These are phyloP conservation scores for Skeletonema grethae DNA, from an alignment of 108 stramenopile species.

Conservation along the genomic window DNA sequence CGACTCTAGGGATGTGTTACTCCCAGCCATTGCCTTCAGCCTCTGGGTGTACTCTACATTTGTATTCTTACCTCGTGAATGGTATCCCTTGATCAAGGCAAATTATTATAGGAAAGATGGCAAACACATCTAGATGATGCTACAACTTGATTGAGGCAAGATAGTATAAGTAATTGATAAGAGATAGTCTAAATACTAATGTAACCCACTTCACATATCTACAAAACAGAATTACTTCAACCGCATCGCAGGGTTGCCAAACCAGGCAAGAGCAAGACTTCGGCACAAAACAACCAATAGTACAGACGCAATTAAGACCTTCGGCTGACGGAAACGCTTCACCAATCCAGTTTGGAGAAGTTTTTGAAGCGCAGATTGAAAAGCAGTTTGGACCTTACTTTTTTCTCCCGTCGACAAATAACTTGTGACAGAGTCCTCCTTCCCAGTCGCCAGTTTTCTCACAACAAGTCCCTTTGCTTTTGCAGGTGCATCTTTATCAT, in stretches of 20 bases:
- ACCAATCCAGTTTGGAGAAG: background rate
- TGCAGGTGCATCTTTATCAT: background rate
- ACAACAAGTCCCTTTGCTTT: background rate
- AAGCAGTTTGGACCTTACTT: background rate
- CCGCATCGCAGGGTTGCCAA: conserved; percentile 1
- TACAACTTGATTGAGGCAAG: background rate
- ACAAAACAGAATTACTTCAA: conserved; percentile 4
- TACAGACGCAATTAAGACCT: background rate
- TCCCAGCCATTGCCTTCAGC: conserved; percentile 25
- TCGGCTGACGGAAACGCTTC: background rate
- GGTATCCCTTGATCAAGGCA: conserved; percentile 32
- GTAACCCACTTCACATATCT: background rate
- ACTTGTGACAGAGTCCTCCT: background rate
- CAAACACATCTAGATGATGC: background rate
- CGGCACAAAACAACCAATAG: background rate
- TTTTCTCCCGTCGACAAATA: background rate
- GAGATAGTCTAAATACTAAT: background rate
- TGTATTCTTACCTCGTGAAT: conserved; percentile 32
- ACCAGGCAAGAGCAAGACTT: conserved; percentile 7
- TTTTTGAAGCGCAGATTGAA: background rate
- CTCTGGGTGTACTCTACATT: conserved; percentile 44
- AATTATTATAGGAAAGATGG: background rate
- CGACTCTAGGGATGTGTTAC: conserved; percentile 22
- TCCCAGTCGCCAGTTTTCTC: background rate
- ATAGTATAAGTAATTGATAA: background rate